phyloP scores from a whole-genome alignment of 148 eudicot genomes.

The Rhododendron ovatum region DNA sequence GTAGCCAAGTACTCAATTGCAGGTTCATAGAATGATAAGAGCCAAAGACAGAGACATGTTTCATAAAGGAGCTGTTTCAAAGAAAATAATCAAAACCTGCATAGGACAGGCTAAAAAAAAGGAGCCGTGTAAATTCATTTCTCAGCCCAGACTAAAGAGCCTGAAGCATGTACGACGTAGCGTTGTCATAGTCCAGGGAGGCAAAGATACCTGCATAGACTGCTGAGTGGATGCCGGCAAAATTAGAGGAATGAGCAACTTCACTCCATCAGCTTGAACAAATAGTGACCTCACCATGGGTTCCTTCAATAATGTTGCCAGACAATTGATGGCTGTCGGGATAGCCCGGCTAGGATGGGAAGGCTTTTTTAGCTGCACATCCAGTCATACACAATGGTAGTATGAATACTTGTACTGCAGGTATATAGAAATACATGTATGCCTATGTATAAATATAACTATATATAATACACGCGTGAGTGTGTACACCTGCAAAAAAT shows the following conservation, averaged over 20 bases:
- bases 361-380: slow-evolving; percentile 82
- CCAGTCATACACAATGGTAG: slow-evolving; percentile 3
- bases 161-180: neutral
- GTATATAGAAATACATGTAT: neutral
- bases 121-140: neutral
- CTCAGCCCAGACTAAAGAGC: neutral
- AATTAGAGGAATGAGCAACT: slow-evolving; percentile 83
- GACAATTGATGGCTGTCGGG: slow-evolving; percentile 72
- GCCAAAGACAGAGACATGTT: slow-evolving; percentile 95
- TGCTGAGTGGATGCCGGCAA: slow-evolving; percentile 92
- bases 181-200: neutral
- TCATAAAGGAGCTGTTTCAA: slow-evolving; percentile 86
- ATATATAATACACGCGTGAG: neutral
- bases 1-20: slow-evolving; percentile 91
- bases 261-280: slow-evolving; percentile 94
- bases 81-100: slow-evolving; percentile 15
- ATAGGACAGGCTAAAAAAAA: neutral
- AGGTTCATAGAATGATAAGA: slow-evolving; percentile 86
- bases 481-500: neutral
- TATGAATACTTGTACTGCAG: neutral
- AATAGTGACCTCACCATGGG: slow-evolving; percentile 81
- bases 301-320: slow-evolving; percentile 80
- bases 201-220: slow-evolving; percentile 66
- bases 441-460: neutral
- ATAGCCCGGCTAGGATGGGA: slow-evolving; percentile 74